phyloP scores from a whole-genome alignment of 441 rosid species.

The Pelargonium australe region DNA sequence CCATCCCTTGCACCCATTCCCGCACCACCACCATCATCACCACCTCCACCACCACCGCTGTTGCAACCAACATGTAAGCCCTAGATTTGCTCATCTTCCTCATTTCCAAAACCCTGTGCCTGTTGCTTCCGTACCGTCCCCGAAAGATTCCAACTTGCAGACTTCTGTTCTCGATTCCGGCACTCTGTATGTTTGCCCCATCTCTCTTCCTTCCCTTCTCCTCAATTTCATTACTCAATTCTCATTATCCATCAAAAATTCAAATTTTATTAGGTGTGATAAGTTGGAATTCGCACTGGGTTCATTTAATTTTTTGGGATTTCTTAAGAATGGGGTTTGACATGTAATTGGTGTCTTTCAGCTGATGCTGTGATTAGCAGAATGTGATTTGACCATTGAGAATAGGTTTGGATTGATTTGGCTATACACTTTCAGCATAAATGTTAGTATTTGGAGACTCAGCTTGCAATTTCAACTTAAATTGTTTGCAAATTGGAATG shows the following conservation, averaged over 20 bases:
- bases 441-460: neutral
- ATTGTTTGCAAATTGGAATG: no score
- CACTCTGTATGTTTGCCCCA: conserved; percentile 27
- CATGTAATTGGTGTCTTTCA: no score
- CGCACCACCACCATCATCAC: conserved; percentile 19
- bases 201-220: neutral
- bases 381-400: neutral
- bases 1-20: conserved; percentile 19
- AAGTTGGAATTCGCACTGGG: no score
- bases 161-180: conserved; percentile 2
- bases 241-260: neutral
- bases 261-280: no score
- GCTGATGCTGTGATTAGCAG: neutral
- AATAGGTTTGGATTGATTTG: neutral
- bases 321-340: conserved; percentile 5
- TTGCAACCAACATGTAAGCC: conserved; percentile 6
- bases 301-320: neutral
- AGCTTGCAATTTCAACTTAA: neutral
- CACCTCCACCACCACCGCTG: conserved; percentile 14
- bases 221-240: neutral
- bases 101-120: conserved; percentile 16
- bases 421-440: neutral
- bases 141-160: conserved; percentile 16
- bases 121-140: neutral
- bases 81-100: conserved; percentile 14